Evolutionary conservation across 2,329 filamentous ascomycete species (phyloP).

Genomic region (Chalaropsis ovoidea): DNA sequence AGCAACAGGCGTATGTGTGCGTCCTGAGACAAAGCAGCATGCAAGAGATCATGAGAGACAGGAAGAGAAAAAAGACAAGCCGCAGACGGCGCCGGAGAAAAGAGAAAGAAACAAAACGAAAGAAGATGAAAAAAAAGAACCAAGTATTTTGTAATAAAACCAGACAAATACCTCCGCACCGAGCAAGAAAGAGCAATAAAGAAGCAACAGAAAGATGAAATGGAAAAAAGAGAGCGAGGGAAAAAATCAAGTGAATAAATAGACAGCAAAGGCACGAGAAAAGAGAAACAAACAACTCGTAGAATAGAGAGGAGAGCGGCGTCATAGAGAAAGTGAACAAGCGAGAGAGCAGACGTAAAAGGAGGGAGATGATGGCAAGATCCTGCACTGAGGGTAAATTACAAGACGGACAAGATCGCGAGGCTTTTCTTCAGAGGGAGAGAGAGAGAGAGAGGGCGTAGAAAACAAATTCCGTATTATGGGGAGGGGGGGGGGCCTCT

Average conservation of each 20-base stretch:
- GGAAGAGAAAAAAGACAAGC: neutral
- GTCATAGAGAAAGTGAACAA: neutral
- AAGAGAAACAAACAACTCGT: slow-evolving; percentile 3
- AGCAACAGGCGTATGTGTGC: too few species aligned
- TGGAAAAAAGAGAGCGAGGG: neutral
- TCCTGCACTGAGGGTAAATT: neutral
- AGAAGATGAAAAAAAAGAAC: neutral
- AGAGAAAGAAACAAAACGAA: neutral
- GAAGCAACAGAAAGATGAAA: slow-evolving; percentile 12
- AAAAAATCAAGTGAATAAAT: slow-evolving; percentile 9
- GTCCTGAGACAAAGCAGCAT: neutral
- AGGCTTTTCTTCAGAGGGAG: neutral
- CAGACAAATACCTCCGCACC: neutral
- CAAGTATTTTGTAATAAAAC: slow-evolving; percentile 12
- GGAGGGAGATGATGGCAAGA: neutral
- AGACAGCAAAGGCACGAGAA: slow-evolving; percentile 27
- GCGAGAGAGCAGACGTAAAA: neutral
- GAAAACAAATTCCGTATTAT: slow-evolving; percentile 1
- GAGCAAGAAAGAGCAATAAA: neutral
- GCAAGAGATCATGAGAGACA: neutral
- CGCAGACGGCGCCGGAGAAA: neutral
- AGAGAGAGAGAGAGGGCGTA: neutral
- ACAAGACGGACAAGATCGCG: slow-evolving; percentile 8
- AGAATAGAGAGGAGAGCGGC: neutral
- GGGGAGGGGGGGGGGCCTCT: neutral